Conservation (phyloP, 495 filamentous ascomycete genomes). For the Penicillium paxilli region DNA sequence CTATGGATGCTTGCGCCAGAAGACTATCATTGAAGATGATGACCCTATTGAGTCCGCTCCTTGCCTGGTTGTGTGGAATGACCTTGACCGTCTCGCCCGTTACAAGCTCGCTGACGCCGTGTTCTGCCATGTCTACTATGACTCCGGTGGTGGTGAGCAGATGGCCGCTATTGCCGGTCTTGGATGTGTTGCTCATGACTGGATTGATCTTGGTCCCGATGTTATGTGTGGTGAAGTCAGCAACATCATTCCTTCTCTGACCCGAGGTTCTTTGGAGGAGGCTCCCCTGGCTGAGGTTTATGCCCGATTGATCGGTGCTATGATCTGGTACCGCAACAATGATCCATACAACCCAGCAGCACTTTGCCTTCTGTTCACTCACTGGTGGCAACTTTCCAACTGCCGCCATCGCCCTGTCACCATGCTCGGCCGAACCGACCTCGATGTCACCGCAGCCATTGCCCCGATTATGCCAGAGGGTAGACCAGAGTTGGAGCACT, state of each 20-base stretch:
- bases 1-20: conserved; percentile 10
- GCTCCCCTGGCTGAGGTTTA: conserved; percentile 6
- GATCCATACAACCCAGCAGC: conserved; percentile 11
- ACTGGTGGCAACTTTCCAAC: conserved; percentile 16
- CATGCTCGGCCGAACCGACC: conserved; percentile 9
- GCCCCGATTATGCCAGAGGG: conserved; percentile 10
- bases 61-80: conserved; percentile 12
- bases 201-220: conserved; percentile 11
- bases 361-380: conserved; percentile 9
- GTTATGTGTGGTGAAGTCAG: conserved; percentile 7
- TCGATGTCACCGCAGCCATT: conserved; percentile 4
- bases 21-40: conserved; percentile 10
- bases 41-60: conserved; percentile 12
- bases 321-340: conserved; percentile 16
- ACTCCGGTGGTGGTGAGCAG: conserved; percentile 13
- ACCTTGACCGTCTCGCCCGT: conserved; percentile 11
- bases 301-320: conserved; percentile 8
- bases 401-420: conserved; percentile 11
- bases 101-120: conserved; percentile 12
- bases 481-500: conserved; percentile 9
- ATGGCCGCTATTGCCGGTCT: conserved; percentile 16
- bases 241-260: conserved; percentile 11
- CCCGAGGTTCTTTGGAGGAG: conserved; percentile 8
- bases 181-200: conserved; percentile 9
- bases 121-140: conserved; percentile 14